Base-by-base conservation (phyloP, 495 filamentous ascomycete genomes). In the Tuber microsphaerosporum region DNA sequence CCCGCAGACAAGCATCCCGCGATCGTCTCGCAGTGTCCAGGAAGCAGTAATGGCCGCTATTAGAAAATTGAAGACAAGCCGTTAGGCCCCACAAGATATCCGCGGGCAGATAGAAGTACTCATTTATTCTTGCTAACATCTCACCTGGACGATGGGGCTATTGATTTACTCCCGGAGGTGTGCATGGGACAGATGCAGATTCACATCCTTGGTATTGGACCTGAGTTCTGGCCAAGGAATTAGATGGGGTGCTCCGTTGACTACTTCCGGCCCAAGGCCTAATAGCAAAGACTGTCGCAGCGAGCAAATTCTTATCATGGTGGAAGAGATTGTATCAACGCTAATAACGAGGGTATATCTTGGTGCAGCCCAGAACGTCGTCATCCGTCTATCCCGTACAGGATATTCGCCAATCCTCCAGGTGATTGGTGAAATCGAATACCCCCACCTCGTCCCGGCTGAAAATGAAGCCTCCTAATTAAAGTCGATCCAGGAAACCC, bases 21-120 rank as follows among this genome's bases (percentile, higher is more conserved):
- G 75, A 14, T 43, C 74, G 12, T 34, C 73, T 0, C 73, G 80
- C 44, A 71, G 81, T 44, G 80, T 81, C 14, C 69, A 76, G 6
- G 74, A 56, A 14, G 80, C 80, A 20, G 70, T 81, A 0, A 44
- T 69, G 6, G 80, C 80, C 17, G 73, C 79, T 0, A 48, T 81
- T 16, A 81, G 69, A 39, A 79, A 75, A 39, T 43, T 81, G 17
- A 81, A 81, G 37, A 74, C 76, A 45, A 81, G 80, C 80, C 80
- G 7, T 69, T 75, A 10, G 80, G 81, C 72, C 80, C 79, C 9
- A 71, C 61, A n/a, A 77, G 74, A 44, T 81, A 81, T 65, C n/a
- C n/a, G n/a, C 79, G 80, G n/a, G n/a, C n/a, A n/a, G n/a, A n/a
- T n/a, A n/a, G n/a, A n/a, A n/a, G n/a, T n/a, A n/a, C n/a, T n/a